Percentiles rank a stretch among this genome's conserved stretches.
Evolutionary conservation across 805 yeast species (phyloP).

Genomic region (Myxozyma melibiosi): DNA sequence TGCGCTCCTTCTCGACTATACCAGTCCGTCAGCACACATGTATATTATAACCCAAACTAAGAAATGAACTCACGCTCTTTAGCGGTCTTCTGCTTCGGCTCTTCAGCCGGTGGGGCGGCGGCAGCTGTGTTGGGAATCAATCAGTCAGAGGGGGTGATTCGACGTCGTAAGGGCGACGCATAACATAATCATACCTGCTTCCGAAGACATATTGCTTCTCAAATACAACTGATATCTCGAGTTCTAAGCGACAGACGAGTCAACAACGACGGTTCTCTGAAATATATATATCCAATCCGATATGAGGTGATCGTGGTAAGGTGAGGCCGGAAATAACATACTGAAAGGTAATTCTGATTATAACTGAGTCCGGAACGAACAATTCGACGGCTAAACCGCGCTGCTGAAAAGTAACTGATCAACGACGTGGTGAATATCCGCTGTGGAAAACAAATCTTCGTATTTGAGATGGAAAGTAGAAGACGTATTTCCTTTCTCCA

Average conservation of each 20-base stretch:
- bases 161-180: no score
- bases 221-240: background rate
- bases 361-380: background rate
- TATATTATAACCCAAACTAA: no score
- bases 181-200: background rate
- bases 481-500: no score
- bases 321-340: background rate
- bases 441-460: no score
- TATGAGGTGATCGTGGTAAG: background rate
- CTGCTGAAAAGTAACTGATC: background rate
- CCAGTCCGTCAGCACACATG: background rate
- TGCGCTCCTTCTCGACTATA: slow-evolving; percentile 75
- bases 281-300: background rate
- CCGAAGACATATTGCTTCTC: slow-evolving; percentile 23
- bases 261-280: background rate
- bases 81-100: slow-evolving; percentile 35
- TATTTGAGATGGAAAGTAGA: no score
- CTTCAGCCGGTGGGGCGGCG: slow-evolving; percentile 7
- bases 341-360: background rate
- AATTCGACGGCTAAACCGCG: slow-evolving; percentile 17
- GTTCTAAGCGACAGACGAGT: background rate
- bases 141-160: no score
- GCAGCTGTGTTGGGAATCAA: slow-evolving; percentile 2
- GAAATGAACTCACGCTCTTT: slow-evolving; percentile 34
- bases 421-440: slow-evolving; percentile 20